Evolutionary conservation across 129 eudicot genomes (phyloP), one percentile per base, ranked within the genome.

Genomic region (Flaveria ramosissima): DNA sequence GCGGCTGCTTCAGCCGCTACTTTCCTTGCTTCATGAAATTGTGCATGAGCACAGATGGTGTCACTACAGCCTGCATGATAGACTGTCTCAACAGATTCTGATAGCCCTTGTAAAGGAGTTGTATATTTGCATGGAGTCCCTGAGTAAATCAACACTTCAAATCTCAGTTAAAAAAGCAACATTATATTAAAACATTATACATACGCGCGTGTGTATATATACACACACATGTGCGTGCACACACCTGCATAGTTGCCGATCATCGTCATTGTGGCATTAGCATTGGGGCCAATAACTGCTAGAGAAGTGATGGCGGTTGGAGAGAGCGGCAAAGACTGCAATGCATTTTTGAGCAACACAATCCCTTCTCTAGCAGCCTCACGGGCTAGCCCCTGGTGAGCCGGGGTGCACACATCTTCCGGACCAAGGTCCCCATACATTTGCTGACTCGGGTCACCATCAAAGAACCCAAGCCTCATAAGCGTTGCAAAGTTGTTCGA

Each of bases 281-380:
- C 85, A 73, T 80, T 80, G 41, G 90, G 90, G 17, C 90, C 87
- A 19, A 86, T 80, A 1, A 86, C 32, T 12, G 90, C 90, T 51
- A 83, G 59, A 10, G 27, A 79, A 23, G 68, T 76, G 30, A 70
- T 75, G 4, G 41, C 36, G 48, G 57, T 19, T 41, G 70, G 64
- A 36, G 77, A 56, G 21, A 83, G 52, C 21, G 89, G 89, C 24
- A 85, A 83, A 51, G 68, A 10, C 45, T 32, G 19, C 16, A n/a
- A 1, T 23, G 41, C 42, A 70, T 85, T 82, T 24, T 82, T 64
- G 5, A 85, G 86, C 82, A 85, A 72, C 62, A 85, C 86, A 19
- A 85, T 85, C 14, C 86, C 89, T 67, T 85, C 82, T 71, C 74
- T 82, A 13, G 89, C 89, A 19, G 89, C 84, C 47, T 85, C 86